These are phyloP conservation scores for Trichoderma virens DNA, from an alignment of 495 filamentous ascomycete species.

Conservation along the genomic window DNA sequence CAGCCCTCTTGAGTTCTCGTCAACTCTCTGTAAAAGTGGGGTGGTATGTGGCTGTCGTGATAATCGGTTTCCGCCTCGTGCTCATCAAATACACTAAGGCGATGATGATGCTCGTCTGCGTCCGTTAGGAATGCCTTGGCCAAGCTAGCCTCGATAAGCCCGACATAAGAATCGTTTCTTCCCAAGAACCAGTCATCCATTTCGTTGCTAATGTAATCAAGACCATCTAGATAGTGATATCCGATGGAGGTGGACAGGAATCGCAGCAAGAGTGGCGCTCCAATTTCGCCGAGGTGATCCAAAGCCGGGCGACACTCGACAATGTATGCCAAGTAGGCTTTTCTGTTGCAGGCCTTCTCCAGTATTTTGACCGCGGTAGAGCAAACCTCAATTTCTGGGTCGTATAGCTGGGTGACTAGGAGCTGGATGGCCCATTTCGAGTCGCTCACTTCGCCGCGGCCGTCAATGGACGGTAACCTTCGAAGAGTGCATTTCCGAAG, in stretches of 20 bases:
- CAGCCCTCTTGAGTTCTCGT: constrained; percentile 90
- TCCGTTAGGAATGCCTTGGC: constrained; percentile 74
- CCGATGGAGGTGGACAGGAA: constrained; percentile 93
- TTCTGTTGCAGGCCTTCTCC: constrained; percentile 92
- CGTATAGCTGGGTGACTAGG: constrained; percentile 93
- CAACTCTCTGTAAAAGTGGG: constrained; percentile 94
- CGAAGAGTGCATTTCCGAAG: constrained; percentile 73
- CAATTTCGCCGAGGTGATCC: constrained; percentile 94
- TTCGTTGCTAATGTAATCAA: constrained; percentile 97
- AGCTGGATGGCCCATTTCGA: constrained; percentile 93
- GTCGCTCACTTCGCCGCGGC: constrained; percentile 28
- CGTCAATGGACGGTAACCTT: constrained; percentile 14
- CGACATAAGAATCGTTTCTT: constrained; percentile 89
- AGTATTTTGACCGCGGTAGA: constrained; percentile 93
- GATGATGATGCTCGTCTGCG: constrained; percentile 44
- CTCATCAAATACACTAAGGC: constrained; percentile 47
- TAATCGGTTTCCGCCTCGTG: constrained; percentile 36
- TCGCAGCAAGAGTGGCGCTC: constrained; percentile 82
- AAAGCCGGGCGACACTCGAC: constrained; percentile 93
- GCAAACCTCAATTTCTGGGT: constrained; percentile 93
- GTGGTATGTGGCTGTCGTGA: constrained; percentile 60
- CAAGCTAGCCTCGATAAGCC: constrained; percentile 91
- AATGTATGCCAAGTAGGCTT: constrained; percentile 83
- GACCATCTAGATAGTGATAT: constrained; percentile 92
- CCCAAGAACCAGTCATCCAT: constrained; percentile 99